phyloP scores from a whole-genome alignment of 352 stramenopile species.

The Phytophthora capsici region DNA sequence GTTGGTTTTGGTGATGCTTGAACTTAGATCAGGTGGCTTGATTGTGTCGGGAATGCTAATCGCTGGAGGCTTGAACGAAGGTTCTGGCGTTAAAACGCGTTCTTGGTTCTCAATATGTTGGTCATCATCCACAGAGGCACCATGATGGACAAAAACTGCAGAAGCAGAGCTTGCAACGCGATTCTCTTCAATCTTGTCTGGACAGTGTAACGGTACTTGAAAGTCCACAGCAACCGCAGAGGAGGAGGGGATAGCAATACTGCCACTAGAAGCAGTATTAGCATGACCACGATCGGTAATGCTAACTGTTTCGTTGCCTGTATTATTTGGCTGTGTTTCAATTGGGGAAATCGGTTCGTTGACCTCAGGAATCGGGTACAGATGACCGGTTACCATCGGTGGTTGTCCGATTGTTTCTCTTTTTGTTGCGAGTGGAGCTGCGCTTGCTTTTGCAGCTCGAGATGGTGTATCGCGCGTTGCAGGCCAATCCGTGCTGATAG shows the following conservation, averaged over 20 bases:
- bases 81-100: neutral
- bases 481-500: neutral
- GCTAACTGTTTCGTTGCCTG: neutral
- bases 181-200: slow-evolving; percentile 25
- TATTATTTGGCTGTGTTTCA: neutral
- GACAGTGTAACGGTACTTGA: neutral
- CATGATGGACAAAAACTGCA: too few relatives aligned
- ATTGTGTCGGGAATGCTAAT: neutral
- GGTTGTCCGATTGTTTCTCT: neutral
- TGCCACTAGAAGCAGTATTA: too few relatives aligned
- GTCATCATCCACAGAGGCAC: neutral
- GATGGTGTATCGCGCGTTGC: neutral
- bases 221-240: neutral
- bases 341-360: slow-evolving; percentile 15
- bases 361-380: slow-evolving; percentile 32
- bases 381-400: slow-evolving; percentile 9
- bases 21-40: neutral
- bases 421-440: neutral
- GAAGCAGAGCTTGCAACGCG: slow-evolving; percentile 10
- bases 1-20: neutral
- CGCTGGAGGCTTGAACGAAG: neutral
- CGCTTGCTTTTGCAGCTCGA: neutral
- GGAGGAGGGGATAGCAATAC: too few relatives aligned
- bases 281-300: neutral
- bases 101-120: slow-evolving; percentile 6